Evolutionary conservation across 192 early-diverging fungal genomes (phyloP).

Genomic region (Mortierella hygrophila): DNA sequence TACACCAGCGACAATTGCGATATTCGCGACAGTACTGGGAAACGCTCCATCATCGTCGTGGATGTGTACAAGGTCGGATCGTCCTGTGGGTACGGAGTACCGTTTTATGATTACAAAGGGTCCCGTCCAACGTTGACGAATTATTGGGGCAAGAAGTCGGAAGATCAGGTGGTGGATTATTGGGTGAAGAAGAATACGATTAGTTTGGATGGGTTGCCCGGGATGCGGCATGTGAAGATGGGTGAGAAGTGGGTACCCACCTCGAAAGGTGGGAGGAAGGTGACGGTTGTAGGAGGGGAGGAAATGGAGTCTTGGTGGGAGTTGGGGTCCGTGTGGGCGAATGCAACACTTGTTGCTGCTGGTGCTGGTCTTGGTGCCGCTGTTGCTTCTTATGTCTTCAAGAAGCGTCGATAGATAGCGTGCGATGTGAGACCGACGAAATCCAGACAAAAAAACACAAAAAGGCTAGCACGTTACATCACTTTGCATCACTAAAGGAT

Average conservation of each 20-base stretch:
- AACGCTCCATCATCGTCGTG: slow-evolving; percentile 67
- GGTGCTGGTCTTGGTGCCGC: slow-evolving; percentile 12
- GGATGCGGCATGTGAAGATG: slow-evolving; percentile 21
- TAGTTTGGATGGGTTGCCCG: slow-evolving; percentile 69
- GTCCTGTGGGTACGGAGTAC: slow-evolving; percentile 72
- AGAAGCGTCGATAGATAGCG: neutral
- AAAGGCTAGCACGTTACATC: too few relatives aligned
- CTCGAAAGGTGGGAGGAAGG: neutral
- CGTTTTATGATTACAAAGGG: slow-evolving; percentile 64
- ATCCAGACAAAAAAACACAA: neutral
- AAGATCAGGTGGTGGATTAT: slow-evolving; percentile 43
- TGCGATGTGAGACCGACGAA: neutral
- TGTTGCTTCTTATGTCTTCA: neutral
- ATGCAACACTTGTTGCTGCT: slow-evolving; percentile 3
- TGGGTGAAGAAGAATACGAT: slow-evolving; percentile 54
- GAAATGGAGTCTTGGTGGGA: neutral
- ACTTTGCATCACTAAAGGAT: too few relatives aligned
- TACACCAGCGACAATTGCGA: slow-evolving; percentile 49
- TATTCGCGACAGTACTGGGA: slow-evolving; percentile 30
- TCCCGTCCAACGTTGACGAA: slow-evolving; percentile 59
- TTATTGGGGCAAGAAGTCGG: slow-evolving; percentile 53
- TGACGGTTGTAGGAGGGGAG: neutral
- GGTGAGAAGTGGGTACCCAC: neutral
- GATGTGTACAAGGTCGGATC: slow-evolving; percentile 63
- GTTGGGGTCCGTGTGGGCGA: neutral